These are phyloP conservation scores for Rhinocladiella similis DNA, from an alignment of 2,329 filamentous ascomycete species.

Conservation along the genomic window DNA sequence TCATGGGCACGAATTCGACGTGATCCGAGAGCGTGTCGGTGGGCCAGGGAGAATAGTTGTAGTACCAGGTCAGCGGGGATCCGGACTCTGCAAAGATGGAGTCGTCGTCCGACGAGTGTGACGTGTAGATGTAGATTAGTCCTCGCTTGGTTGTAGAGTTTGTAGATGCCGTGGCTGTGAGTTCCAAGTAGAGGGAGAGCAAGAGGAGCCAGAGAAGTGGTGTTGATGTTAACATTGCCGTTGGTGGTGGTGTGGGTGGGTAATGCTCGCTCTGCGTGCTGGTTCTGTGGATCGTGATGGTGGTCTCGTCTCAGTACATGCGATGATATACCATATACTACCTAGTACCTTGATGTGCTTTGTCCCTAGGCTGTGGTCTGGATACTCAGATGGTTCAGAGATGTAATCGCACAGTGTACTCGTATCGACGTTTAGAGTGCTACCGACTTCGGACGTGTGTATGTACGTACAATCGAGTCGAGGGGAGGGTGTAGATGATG, in stretches of 20 bases:
- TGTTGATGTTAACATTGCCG: background rate
- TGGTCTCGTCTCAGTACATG: background rate
- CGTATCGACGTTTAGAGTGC: no score
- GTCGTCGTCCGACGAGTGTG: conserved; percentile 59
- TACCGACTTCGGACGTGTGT: no score
- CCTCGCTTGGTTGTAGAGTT: conserved; percentile 61
- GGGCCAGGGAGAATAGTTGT: conserved; percentile 69
- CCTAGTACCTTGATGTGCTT: no score
- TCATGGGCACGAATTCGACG: conserved; percentile 78
- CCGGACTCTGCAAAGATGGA: conserved; percentile 60
- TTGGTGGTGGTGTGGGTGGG: background rate
- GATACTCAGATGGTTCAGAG: no score
- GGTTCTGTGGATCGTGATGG: background rate
- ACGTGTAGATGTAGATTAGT: conserved; percentile 66
- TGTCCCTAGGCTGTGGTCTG: no score
- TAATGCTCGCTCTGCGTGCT: background rate
- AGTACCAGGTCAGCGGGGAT: conserved; percentile 76
- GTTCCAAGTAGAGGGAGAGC: background rate
- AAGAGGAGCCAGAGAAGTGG: background rate
- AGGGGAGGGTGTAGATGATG: no score
- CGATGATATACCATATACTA: no score
- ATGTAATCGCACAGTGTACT: no score
- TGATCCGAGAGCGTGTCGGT: conserved; percentile 38
- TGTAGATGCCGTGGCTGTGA: background rate
- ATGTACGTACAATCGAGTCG: no score